phyloP scores from a whole-genome alignment of 495 filamentous ascomycete genomes.

The Neurospora hispaniola region DNA sequence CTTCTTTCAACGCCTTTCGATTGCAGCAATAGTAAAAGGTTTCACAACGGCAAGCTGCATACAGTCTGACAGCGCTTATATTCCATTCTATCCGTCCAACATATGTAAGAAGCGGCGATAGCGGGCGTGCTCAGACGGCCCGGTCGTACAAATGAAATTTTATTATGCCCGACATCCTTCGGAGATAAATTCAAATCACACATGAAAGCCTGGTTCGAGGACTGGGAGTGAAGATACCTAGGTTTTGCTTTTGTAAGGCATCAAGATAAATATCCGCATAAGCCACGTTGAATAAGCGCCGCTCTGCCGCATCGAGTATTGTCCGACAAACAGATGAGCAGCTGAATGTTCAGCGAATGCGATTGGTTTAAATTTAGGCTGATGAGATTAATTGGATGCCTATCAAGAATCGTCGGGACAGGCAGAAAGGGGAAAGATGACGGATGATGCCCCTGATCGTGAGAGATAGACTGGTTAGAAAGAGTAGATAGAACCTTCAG shows the following conservation, averaged over 20 bases:
- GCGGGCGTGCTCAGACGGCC: background rate
- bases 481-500: too few relatives aligned
- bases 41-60: background rate
- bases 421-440: too few relatives aligned
- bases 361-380: background rate
- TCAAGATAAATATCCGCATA: background rate
- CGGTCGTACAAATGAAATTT: background rate
- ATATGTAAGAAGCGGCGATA: background rate
- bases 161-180: background rate
- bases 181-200: background rate
- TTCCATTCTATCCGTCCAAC: background rate
- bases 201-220: background rate
- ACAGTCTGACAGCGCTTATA: background rate
- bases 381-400: too few relatives aligned
- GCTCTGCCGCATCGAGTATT: background rate
- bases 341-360: background rate
- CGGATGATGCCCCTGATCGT: too few relatives aligned
- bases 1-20: background rate
- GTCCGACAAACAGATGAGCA: background rate
- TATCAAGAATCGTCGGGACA: too few relatives aligned
- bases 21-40: background rate
- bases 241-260: background rate
- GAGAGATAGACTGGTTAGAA: too few relatives aligned
- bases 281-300: background rate
- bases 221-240: background rate